Base-by-base conservation (phyloP, 768 basidiomycete species). In the Termitomyces sp. region DNA sequence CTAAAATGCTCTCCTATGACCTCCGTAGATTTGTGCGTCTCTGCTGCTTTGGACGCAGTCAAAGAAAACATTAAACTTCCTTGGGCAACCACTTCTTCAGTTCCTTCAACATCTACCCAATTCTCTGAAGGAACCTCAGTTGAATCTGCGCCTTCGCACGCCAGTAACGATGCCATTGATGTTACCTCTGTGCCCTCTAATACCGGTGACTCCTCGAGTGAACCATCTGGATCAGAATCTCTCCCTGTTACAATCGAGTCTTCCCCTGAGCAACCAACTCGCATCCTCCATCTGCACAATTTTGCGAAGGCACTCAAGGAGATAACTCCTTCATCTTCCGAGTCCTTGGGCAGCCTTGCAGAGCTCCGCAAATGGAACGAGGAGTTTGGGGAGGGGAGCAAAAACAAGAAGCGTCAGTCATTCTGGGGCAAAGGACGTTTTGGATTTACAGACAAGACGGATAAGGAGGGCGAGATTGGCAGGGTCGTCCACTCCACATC, bases 311-410 rank as follows among this genome's bases (percentile, higher is more conserved):
- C 95, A 0, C 75, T 97, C 54, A 85, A 82, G 60, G 94, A 98
- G 70, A 94, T 96, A 59, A 88, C 89, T 2, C 91, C 94, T 12
- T 94, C 92, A 0, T 87, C 86, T 5, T 94, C 93, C 3, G 94
- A 96, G 69, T 76, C 82, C 12, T 72, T 90, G 3, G 89, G 89
- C 45, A 88, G 81, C 46, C 80, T 92, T 32, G 73, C 84, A 1
- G 88, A 89, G 53, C 73, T 94, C 41, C 81, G 87, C 41, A 89
- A 87, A 71, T 95, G 92, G 92, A 94, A 96, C 57, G 89, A 94
- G 44, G 90, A 95, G 66, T 95, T 94, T 68, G 94, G 95, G 23
- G 94, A 96, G 68, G 93, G 92, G 5, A 73, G 81, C 16, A 80
- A 76, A 58, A 82, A 86, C 35, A 82, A 79, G 50, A 85, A 75